phyloP scores from a whole-genome alignment of 2,329 filamentous ascomycete species.

The Penicillium sp. region DNA sequence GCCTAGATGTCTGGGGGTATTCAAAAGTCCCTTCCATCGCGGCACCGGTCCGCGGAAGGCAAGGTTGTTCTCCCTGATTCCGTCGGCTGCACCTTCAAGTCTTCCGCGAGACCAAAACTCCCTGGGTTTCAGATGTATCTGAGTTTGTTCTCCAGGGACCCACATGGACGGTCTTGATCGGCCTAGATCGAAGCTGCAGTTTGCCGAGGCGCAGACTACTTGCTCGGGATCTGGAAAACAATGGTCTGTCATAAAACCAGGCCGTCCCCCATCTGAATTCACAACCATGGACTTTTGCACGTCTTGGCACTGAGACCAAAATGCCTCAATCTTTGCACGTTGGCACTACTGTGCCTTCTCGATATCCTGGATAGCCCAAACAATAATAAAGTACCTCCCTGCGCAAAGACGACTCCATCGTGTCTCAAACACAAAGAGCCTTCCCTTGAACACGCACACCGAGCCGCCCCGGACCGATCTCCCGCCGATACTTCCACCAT shows the following conservation, averaged over 20 bases:
- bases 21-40: constrained; percentile 1
- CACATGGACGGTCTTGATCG: neutral
- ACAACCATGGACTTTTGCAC: neutral
- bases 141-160: constrained; percentile 1
- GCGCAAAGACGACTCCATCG: neutral
- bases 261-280: neutral
- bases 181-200: constrained; percentile 1
- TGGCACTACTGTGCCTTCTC: neutral
- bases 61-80: constrained; percentile 6
- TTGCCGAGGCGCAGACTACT: constrained; percentile 2
- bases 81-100: constrained; percentile 6
- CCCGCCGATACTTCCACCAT: constrained; percentile 6
- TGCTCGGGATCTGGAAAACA: neutral
- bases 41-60: neutral
- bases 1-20: neutral
- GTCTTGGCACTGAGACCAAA: neutral
- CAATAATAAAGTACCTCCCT: neutral
- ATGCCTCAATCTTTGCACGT: neutral
- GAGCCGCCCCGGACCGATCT: constrained; percentile 8
- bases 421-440: constrained; percentile 10
- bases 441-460: neutral
- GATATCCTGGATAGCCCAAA: neutral
- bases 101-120: constrained; percentile 12
- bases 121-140: constrained; percentile 21
- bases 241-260: neutral